These are phyloP conservation scores for Misopates orontium DNA, from an alignment of 257 asterid species.

Conservation along the genomic window DNA sequence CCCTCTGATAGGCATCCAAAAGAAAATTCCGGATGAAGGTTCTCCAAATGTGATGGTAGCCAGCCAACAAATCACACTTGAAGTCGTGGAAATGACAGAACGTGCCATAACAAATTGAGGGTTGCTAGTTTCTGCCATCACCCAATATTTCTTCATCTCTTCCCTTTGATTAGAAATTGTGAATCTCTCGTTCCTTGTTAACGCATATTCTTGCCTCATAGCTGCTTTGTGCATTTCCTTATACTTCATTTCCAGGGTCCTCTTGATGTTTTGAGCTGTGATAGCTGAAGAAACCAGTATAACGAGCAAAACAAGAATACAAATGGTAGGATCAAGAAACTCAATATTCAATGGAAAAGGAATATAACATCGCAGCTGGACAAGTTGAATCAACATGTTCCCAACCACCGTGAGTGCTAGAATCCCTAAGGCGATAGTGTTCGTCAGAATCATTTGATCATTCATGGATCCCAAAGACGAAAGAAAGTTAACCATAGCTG, in stretches of 20 bases:
- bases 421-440: conserved; percentile 38
- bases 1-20: conserved; percentile 10
- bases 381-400: conserved; percentile 38
- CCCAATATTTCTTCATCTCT: conserved; percentile 42
- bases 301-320: conserved; percentile 25
- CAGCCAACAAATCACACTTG: conserved; percentile 36
- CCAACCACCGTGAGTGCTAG: conserved; percentile 31
- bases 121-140: conserved; percentile 48
- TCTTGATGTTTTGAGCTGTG: conserved; percentile 32
- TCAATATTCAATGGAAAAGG: too few species aligned
- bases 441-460: conserved; percentile 29
- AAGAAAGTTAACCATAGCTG: conserved; percentile 44
- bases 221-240: conserved; percentile 32
- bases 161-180: conserved; percentile 25
- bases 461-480: conserved; percentile 44
- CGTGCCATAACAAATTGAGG: conserved; percentile 54
- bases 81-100: conserved; percentile 34
- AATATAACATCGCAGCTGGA: conserved; percentile 27
- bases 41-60: conserved; percentile 22
- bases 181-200: conserved; percentile 25
- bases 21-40: conserved; percentile 22
- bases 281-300: conserved; percentile 35
- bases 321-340: too few species aligned
- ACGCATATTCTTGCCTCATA: conserved; percentile 29
- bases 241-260: conserved; percentile 33